These are phyloP conservation scores for Lasiosphaeria miniovina DNA, from an alignment of 495 filamentous ascomycete species.

Conservation along the genomic window DNA sequence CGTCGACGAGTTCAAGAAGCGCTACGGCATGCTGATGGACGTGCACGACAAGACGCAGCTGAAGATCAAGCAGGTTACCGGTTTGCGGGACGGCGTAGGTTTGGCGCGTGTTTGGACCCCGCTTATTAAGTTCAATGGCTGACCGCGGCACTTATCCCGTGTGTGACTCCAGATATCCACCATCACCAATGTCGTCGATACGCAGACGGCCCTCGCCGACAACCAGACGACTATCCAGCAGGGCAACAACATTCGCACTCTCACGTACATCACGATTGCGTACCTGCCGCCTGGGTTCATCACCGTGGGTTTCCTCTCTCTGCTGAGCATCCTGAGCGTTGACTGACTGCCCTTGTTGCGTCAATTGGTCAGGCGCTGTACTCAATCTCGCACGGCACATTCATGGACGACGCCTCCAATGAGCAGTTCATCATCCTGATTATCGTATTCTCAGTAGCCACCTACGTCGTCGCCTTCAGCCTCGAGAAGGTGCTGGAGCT, in stretches of 20 bases:
- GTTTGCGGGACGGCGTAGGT: constrained; percentile 16
- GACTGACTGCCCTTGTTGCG: not conserved
- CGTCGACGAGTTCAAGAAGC: constrained; percentile 19
- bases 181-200: constrained; percentile 18
- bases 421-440: constrained; percentile 12
- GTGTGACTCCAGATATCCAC: constrained; percentile 12
- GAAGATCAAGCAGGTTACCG: constrained; percentile 23
- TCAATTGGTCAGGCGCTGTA: constrained; percentile 8
- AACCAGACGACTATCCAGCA: constrained; percentile 19
- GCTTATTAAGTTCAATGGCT: not conserved
- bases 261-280: constrained; percentile 19
- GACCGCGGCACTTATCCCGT: not conserved
- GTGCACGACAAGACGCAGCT: constrained; percentile 17
- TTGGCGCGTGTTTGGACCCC: not conserved
- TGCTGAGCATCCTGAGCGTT: not conserved
- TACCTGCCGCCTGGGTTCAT: constrained; percentile 18
- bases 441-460: constrained; percentile 10
- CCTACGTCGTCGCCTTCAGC: constrained; percentile 12
- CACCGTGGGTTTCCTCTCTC: constrained; percentile 8
- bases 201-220: constrained; percentile 15
- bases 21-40: constrained; percentile 16
- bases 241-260: constrained; percentile 17
- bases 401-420: constrained; percentile 15
- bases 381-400: constrained; percentile 14
- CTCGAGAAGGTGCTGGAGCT: constrained; percentile 12